Evolutionary conservation across 495 filamentous ascomycete genomes (phyloP).

Genomic region (Chaetomium cochliodes): DNA sequence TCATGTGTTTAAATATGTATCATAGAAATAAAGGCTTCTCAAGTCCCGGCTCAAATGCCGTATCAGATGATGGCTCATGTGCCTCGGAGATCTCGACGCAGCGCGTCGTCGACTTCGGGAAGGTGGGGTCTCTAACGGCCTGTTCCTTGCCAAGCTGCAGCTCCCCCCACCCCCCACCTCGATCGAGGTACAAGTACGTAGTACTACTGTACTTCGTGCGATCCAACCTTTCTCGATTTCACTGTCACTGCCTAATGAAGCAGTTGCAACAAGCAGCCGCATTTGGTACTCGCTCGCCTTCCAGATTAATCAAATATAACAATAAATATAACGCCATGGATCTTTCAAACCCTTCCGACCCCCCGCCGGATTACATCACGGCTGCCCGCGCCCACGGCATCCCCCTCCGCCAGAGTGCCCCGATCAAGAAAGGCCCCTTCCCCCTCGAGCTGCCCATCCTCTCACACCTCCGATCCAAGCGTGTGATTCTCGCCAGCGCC

Average conservation of each 20-base stretch:
- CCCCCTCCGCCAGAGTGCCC: slow-evolving; percentile 35
- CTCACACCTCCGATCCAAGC: slow-evolving; percentile 63
- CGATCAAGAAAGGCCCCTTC: slow-evolving; percentile 40
- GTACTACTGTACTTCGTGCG: no score
- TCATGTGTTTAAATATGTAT: not conserved
- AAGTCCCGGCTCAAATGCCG: not conserved
- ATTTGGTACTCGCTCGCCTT: not conserved
- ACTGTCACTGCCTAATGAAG: not conserved
- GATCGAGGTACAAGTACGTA: not conserved
- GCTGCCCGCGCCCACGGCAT: slow-evolving; percentile 42
- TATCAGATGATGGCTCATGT: not conserved
- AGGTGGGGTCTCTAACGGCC: slow-evolving; percentile 6
- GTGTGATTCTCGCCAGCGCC: slow-evolving; percentile 83
- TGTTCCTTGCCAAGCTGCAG: slow-evolving; percentile 5
- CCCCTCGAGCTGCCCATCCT: slow-evolving; percentile 79
- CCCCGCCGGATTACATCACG: slow-evolving; percentile 47
- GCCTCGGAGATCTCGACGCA: slow-evolving; percentile 5
- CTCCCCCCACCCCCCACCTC: not conserved
- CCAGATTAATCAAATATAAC: slow-evolving; percentile 36
- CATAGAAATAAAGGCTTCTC: no score
- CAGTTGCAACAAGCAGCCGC: not conserved
- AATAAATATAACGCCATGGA: slow-evolving; percentile 42
- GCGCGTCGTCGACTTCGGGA: not conserved
- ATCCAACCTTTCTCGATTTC: not conserved
- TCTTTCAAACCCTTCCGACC: slow-evolving; percentile 39